Conservation (phyloP, 2,329 filamentous ascomycete genomes). For the Salinomyces thailandicus region DNA sequence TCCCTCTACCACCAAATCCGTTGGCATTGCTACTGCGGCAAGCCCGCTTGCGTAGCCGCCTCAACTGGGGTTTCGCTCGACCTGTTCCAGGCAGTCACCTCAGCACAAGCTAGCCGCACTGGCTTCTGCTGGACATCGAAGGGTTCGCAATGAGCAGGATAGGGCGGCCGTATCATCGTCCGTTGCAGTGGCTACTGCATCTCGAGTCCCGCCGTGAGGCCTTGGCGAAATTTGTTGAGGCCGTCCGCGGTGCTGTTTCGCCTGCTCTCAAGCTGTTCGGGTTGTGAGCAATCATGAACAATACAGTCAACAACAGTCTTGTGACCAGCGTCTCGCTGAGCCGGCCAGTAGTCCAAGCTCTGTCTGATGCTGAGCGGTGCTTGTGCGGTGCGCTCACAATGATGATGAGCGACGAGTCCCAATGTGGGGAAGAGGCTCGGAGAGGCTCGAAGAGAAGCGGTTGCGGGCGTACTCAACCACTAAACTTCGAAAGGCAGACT, state of each 20-base stretch:
- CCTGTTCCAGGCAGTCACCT: background rate
- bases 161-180: background rate
- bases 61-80: background rate
- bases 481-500: no score
- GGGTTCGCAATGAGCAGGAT: no score
- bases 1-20: slow-evolving; percentile 8
- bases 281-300: no score
- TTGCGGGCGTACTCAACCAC: no score
- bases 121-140: slow-evolving; percentile 23
- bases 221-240: slow-evolving; percentile 1
- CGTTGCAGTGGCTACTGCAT: background rate
- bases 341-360: no score
- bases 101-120: slow-evolving; percentile 18
- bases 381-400: background rate
- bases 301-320: no score
- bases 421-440: background rate
- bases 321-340: no score
- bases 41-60: background rate
- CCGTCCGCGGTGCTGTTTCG: background rate
- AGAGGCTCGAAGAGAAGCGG: no score
- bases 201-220: background rate
- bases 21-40: slow-evolving; percentile 14
- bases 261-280: no score
- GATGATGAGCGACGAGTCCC: background rate
- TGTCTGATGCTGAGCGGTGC: no score